Evolutionary conservation across 495 filamentous ascomycete genomes (phyloP).

Genomic region (Penicillium steckii): DNA sequence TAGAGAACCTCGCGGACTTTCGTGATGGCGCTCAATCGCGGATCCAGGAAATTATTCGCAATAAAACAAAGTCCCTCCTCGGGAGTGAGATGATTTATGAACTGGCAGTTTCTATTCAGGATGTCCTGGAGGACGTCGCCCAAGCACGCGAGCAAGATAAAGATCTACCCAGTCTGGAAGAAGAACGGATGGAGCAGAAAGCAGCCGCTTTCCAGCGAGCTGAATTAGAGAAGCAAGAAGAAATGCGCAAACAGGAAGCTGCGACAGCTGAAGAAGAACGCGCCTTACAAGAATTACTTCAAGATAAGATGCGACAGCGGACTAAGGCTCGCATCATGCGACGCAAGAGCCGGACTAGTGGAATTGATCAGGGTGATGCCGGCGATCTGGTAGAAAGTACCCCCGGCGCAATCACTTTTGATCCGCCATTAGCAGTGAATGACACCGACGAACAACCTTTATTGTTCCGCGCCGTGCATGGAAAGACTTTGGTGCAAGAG

Average conservation of each 20-base stretch:
- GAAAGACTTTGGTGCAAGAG: slow-evolving; percentile 58
- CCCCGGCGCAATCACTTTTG: slow-evolving; percentile 61
- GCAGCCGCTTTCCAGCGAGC: slow-evolving; percentile 54
- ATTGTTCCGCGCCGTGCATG: slow-evolving; percentile 63
- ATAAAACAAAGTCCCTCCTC: slow-evolving; percentile 67
- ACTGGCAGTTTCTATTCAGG: slow-evolving; percentile 76
- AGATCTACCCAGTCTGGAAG: slow-evolving; percentile 81
- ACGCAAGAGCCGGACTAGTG: slow-evolving; percentile 41
- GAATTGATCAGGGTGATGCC: slow-evolving; percentile 28
- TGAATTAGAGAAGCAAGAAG: slow-evolving; percentile 52
- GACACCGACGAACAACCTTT: slow-evolving; percentile 55
- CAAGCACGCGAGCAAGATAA: slow-evolving; percentile 66
- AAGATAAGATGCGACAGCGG: slow-evolving; percentile 65
- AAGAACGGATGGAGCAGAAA: slow-evolving; percentile 75
- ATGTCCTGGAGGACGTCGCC: slow-evolving; percentile 85
- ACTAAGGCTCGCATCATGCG: slow-evolving; percentile 37
- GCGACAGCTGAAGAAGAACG: slow-evolving; percentile 69
- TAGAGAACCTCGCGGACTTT: slow-evolving; percentile 62
- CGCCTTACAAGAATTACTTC: slow-evolving; percentile 68
- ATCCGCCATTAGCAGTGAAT: slow-evolving; percentile 62
- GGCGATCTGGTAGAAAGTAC: slow-evolving; percentile 38
- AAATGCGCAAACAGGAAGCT: slow-evolving; percentile 53
- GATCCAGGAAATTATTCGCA: slow-evolving; percentile 67
- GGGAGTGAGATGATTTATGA: slow-evolving; percentile 89
- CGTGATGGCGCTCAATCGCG: slow-evolving; percentile 63